phyloP scores from a whole-genome alignment of 371 early-diverging fungal species.

The Mortierella sp. region DNA sequence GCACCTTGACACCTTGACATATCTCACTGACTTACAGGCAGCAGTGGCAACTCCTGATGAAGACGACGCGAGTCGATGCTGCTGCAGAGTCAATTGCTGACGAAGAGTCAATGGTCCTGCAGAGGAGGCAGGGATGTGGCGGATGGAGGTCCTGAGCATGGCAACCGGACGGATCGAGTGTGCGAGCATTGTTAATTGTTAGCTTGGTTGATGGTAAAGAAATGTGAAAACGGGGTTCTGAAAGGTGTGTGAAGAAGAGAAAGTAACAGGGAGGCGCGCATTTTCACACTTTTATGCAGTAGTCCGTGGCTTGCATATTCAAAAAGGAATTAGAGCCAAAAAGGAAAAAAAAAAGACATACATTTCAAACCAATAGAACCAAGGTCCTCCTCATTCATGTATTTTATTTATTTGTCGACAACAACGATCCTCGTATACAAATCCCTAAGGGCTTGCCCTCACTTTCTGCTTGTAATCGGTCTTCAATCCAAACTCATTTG shows the following conservation, averaged over 20 bases:
- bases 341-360: background rate
- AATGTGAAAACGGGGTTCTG: background rate
- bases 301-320: background rate
- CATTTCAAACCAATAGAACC: background rate
- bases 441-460: background rate
- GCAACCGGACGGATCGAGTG: constrained; percentile 12
- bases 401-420: background rate
- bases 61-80: background rate
- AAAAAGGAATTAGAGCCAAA: too few species aligned
- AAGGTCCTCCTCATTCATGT: background rate
- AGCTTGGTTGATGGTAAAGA: background rate
- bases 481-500: background rate
- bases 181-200: background rate
- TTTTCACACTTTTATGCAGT: background rate
- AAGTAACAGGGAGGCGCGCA: background rate
- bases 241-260: background rate
- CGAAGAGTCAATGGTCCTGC: background rate
- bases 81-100: background rate
- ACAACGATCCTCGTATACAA: background rate
- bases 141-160: constrained; percentile 12
- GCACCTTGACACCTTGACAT: background rate
- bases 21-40: background rate
- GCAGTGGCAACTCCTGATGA: background rate
- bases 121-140: background rate
- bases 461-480: background rate